phyloP scores from a whole-genome alignment of 176 grass and related monocot genomes.

The Oryza coarctata region DNA sequence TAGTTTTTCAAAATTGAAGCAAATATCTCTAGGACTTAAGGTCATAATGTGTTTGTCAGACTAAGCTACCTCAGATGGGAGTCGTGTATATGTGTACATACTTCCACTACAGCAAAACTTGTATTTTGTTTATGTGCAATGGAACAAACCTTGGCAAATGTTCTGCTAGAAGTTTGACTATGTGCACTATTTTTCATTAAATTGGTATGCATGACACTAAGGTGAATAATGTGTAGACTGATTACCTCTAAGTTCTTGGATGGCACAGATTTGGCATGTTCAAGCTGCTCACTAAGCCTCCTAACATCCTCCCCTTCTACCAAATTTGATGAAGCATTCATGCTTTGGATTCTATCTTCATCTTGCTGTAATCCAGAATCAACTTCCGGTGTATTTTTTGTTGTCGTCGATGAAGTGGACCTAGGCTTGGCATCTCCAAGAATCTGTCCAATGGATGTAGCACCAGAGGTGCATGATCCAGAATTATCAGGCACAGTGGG shows the following conservation, averaged over 20 bases:
- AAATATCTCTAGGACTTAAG: conserved; percentile 14
- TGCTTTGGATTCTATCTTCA: conserved; percentile 24
- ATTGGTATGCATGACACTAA: conserved; percentile 5
- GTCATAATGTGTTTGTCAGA: background rate
- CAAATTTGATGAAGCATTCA: conserved; percentile 6
- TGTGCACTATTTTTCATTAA: conserved; percentile 7
- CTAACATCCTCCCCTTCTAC: conserved; percentile 25
- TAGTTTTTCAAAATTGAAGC: conserved; percentile 4
- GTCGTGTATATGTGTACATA: background rate
- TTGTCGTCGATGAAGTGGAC: conserved; percentile 21
- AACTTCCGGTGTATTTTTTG: conserved; percentile 15
- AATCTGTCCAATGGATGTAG: conserved; percentile 55
- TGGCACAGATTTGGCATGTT: conserved; percentile 6
- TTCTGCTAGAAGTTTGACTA: conserved; percentile 2
- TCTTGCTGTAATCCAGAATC: conserved; percentile 31
- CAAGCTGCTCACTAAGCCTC: conserved; percentile 21
- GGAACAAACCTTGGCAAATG: background rate
- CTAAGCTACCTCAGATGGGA: background rate
- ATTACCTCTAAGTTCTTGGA: conserved; percentile 64
- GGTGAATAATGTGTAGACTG: conserved; percentile 16
- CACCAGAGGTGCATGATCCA: conserved; percentile 41
- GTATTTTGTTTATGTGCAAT: conserved; percentile 15
- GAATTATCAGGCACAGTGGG: conserved; percentile 23
- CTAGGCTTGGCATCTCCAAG: conserved; percentile 44
- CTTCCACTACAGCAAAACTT: background rate